Conservation (phyloP, 2,329 filamentous ascomycete species). For the Aspergillus fumigatus region DNA sequence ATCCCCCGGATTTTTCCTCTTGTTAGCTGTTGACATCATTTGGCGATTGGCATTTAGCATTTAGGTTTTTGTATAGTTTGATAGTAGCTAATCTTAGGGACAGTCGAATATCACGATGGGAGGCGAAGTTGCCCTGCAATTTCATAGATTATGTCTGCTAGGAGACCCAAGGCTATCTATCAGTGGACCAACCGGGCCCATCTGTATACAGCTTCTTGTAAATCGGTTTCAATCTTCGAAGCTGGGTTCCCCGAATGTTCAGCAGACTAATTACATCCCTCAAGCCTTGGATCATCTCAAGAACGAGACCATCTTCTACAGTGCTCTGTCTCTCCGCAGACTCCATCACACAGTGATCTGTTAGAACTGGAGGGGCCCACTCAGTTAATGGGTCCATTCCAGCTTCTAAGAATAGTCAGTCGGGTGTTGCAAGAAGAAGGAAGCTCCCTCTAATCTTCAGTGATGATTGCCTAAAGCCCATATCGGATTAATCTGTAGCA, state of each 20-base stretch:
- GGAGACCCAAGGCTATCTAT: neutral
- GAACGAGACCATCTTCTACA: neutral
- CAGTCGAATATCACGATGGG: neutral
- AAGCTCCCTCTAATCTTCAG: neutral
- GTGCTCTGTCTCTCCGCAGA: neutral
- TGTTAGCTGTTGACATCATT: neutral
- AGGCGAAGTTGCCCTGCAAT: neutral
- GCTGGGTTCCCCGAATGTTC: neutral
- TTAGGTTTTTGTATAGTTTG: neutral
- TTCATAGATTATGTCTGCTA: neutral
- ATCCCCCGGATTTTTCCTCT: slow-evolving; percentile 7
- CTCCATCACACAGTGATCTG: neutral
- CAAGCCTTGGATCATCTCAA: neutral
- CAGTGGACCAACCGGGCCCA: neutral
- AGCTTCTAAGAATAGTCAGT: neutral
- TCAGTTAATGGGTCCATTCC: neutral
- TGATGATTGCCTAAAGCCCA: neutral
- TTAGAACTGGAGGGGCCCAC: neutral
- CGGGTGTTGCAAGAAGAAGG: neutral
- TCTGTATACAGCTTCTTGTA: neutral
- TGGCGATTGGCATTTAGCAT: neutral
- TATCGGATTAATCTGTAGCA: too few species aligned
- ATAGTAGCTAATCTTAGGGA: neutral
- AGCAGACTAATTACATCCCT: too few species aligned
- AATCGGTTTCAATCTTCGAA: too few species aligned